phyloP scores from a whole-genome alignment of 768 basidiomycete species.

The Phylloporus rhodoxanthus region DNA sequence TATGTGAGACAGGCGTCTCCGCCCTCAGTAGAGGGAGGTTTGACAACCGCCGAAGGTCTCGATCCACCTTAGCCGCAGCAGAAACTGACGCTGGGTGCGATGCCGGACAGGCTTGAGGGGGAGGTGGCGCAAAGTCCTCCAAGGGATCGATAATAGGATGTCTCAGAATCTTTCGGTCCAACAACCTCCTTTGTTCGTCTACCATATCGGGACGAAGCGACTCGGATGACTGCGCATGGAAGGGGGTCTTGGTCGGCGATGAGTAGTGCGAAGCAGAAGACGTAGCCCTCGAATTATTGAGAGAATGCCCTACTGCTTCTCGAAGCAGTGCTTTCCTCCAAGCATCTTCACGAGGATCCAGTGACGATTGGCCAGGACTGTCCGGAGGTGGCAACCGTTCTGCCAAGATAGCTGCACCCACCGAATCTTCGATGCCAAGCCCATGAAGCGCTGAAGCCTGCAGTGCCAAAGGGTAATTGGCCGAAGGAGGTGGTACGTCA shows the following conservation, averaged over 20 bases:
- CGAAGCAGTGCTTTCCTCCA: slow-evolving; percentile 76
- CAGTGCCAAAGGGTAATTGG: slow-evolving; percentile 65
- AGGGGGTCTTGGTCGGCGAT: slow-evolving; percentile 32
- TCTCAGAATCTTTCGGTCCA: slow-evolving; percentile 43
- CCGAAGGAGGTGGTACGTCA: slow-evolving; percentile 66
- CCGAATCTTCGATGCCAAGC: slow-evolving; percentile 66
- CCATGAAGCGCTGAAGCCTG: slow-evolving; percentile 72
- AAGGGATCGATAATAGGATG: slow-evolving; percentile 34
- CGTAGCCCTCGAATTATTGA: slow-evolving; percentile 52
- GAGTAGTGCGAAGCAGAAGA: slow-evolving; percentile 31
- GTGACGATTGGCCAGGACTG: slow-evolving; percentile 54
- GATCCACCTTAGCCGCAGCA: slow-evolving; percentile 12
- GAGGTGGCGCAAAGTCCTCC: slow-evolving; percentile 28
- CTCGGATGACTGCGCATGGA: slow-evolving; percentile 18
- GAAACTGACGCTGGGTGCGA: slow-evolving; percentile 12
- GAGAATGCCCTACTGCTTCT: slow-evolving; percentile 73
- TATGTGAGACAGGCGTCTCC: slow-evolving; percentile 60
- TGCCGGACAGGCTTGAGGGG: slow-evolving; percentile 5
- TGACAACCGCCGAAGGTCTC: slow-evolving; percentile 33
- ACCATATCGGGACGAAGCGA: slow-evolving; percentile 16
- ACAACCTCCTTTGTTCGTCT: slow-evolving; percentile 22
- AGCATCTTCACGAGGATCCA: slow-evolving; percentile 52
- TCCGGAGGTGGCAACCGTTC: slow-evolving; percentile 63
- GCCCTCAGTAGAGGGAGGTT: slow-evolving; percentile 51
- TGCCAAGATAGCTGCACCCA: slow-evolving; percentile 71